Evolutionary conservation across 306 rosid genomes (phyloP).

Genomic region (Castanea sativa): DNA sequence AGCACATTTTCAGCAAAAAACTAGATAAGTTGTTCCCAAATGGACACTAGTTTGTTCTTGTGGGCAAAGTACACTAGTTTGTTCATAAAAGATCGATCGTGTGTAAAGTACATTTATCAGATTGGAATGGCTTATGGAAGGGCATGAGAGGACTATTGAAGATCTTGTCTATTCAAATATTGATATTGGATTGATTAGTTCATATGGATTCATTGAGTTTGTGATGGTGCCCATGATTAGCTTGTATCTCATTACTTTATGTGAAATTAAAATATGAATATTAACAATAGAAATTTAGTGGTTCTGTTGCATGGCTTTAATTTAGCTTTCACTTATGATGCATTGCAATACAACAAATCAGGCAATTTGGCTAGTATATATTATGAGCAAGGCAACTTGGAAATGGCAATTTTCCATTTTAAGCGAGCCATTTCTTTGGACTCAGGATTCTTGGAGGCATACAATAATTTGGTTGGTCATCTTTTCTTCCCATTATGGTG

Average conservation of each 20-base stretch:
- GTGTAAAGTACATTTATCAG: neutral
- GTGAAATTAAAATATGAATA: neutral
- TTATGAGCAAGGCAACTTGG: conserved; percentile 94
- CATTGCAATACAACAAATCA: conserved; percentile 23
- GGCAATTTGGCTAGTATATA: conserved; percentile 92
- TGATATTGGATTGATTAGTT: neutral
- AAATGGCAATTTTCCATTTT: conserved; percentile 89
- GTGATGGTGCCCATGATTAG: neutral
- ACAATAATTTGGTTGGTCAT: conserved; percentile 86
- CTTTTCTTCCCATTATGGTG: neutral
- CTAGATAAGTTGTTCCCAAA: no score
- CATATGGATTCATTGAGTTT: neutral
- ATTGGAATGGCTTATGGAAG: neutral
- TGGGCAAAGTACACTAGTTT: no score
- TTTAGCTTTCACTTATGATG: neutral
- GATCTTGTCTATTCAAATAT: neutral
- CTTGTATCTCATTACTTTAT: neutral
- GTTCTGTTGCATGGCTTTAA: neutral
- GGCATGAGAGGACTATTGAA: neutral
- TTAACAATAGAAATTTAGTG: neutral
- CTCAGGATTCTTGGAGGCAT: conserved; percentile 96
- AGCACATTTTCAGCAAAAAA: no score
- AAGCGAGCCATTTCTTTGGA: conserved; percentile 91
- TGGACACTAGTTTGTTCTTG: neutral
- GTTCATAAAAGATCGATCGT: neutral